Conservation (phyloP, 1,139 yeast genomes). For the Scheffersomyces parashehatae region DNA sequence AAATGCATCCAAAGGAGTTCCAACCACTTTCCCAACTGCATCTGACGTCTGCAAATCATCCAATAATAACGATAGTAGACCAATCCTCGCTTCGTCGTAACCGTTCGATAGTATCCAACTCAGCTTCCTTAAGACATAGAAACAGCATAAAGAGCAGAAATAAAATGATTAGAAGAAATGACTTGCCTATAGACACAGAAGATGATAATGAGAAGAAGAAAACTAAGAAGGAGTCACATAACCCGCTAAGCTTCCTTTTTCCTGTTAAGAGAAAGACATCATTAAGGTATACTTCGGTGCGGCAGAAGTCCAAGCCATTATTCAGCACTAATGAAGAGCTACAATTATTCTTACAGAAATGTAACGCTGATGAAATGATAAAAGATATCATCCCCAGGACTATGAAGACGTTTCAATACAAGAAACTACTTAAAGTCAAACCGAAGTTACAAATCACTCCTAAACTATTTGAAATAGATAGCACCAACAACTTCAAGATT, state of each 20-base stretch:
- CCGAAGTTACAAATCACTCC: conserved; percentile 20
- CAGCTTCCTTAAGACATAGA: conserved; percentile 34
- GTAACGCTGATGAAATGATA: conserved; percentile 25
- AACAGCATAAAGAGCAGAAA: conserved; percentile 32
- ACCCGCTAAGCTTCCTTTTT: conserved; percentile 23
- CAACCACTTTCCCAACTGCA: not conserved
- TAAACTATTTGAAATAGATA: conserved; percentile 5
- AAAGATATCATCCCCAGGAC: conserved; percentile 30
- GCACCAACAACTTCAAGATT: not conserved
- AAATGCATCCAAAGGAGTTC: conserved; percentile 3
- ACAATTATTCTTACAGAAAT: conserved; percentile 21
- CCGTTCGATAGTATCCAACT: conserved; percentile 32
- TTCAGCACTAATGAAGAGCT: conserved; percentile 30
- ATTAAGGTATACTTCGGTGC: conserved; percentile 25
- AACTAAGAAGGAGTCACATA: conserved; percentile 6
- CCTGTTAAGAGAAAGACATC: conserved; percentile 41
- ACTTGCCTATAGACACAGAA: conserved; percentile 5
- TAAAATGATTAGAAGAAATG: conserved; percentile 27
- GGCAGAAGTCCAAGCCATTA: conserved; percentile 15
- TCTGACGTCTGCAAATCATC: conserved; percentile 3
- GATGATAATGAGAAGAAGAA: conserved; percentile 2
- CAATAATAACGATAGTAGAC: conserved; percentile 30
- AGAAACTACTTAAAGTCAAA: conserved; percentile 17
- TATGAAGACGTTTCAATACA: conserved; percentile 28
- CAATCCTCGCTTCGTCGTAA: conserved; percentile 20